Evolutionary conservation across 1,284 basidiomycete species (phyloP).

Genomic region (Cystobasidium pallidum): DNA sequence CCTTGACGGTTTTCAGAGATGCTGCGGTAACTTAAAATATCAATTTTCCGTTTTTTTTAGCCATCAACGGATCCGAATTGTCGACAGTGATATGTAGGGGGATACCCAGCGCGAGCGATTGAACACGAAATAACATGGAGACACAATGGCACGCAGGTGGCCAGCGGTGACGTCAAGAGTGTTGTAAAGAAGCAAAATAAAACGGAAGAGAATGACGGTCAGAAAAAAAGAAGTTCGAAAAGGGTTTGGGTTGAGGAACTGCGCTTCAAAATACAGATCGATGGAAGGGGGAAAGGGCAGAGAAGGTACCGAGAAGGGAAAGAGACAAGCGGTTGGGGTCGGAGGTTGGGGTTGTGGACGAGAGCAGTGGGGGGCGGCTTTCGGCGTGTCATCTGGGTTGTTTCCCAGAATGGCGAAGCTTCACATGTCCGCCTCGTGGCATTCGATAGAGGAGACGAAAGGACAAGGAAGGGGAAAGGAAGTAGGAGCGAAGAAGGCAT

Average conservation of each 20-base stretch:
- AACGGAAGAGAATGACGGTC: slow-evolving; percentile 10
- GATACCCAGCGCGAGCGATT: slow-evolving; percentile 19
- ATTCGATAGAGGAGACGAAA: too few relatives aligned
- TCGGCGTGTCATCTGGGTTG: too few relatives aligned
- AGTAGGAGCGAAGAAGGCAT: slow-evolving; percentile 2
- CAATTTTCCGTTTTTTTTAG: background rate
- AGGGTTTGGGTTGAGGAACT: background rate
- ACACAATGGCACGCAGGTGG: background rate
- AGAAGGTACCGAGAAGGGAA: background rate
- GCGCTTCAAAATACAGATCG: background rate
- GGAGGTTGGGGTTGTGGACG: too few relatives aligned
- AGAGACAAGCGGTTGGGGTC: background rate
- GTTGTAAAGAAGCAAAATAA: background rate
- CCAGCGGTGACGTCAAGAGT: background rate
- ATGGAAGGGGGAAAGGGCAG: background rate
- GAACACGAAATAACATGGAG: background rate
- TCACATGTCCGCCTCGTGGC: too few relatives aligned
- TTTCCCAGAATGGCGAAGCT: too few relatives aligned
- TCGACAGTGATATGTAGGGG: background rate
- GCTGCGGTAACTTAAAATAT: slow-evolving; percentile 41
- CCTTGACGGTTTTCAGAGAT: slow-evolving; percentile 43
- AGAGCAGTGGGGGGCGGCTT: too few relatives aligned
- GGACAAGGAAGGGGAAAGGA: background rate
- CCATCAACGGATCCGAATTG: background rate
- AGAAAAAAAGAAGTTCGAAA: slow-evolving; percentile 5